Conservation (phyloP, 441 rosid species). For the Adansonia madagascariensis region DNA sequence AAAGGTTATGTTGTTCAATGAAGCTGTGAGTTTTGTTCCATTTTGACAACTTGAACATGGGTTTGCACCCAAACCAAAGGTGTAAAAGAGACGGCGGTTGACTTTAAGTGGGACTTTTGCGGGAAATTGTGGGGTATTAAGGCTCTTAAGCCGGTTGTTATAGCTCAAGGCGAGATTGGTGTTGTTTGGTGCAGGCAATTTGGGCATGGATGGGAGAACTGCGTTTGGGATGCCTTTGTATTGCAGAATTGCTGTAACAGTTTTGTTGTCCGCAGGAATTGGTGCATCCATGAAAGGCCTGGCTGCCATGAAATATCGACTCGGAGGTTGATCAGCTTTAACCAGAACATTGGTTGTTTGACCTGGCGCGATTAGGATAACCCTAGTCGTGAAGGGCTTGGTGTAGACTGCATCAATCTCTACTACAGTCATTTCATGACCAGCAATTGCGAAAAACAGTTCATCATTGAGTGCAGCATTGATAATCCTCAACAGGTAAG, state of each 20-base stretch:
- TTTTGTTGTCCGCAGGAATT: constrained; percentile 54
- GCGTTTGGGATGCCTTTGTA: constrained; percentile 60
- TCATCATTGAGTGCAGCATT: constrained; percentile 67
- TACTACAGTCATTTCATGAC: constrained; percentile 57
- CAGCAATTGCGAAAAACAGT: constrained; percentile 58
- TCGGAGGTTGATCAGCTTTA: constrained; percentile 46
- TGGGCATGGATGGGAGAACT: constrained; percentile 44
- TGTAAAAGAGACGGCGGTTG: constrained; percentile 52
- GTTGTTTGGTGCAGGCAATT: constrained; percentile 54
- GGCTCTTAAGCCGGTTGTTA: constrained; percentile 47
- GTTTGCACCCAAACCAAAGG: constrained; percentile 52
- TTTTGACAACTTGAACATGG: constrained; percentile 55
- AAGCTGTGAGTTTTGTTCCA: constrained; percentile 56
- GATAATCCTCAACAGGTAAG: constrained; percentile 44
- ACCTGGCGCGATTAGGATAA: constrained; percentile 45
- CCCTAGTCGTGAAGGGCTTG: constrained; percentile 41
- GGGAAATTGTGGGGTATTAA: constrained; percentile 56
- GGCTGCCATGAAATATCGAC: constrained; percentile 62
- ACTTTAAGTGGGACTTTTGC: constrained; percentile 54
- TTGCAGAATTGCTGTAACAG: constrained; percentile 55
- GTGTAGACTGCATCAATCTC: constrained; percentile 52
- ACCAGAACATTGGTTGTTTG: constrained; percentile 55
- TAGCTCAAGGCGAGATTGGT: constrained; percentile 48
- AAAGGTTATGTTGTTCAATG: constrained; percentile 64
- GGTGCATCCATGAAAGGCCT: constrained; percentile 59